Evolutionary conservation across 108 stramenopile species (phyloP), one percentile per base, ranked within the genome.

Genomic region (Pseudonitzschia multistriata): DNA sequence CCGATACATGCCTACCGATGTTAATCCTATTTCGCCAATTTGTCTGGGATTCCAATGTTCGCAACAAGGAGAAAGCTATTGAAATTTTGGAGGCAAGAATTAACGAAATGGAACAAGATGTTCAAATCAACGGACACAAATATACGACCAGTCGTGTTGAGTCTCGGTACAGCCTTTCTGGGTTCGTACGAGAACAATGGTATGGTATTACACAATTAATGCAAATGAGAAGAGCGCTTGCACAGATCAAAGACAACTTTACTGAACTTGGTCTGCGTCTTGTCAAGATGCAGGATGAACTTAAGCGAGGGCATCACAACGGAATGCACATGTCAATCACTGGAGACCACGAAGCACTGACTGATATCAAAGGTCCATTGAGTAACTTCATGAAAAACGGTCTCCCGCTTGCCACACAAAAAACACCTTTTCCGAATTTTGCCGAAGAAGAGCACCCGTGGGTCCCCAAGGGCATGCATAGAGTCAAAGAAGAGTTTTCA

Each of bases 241-340:
- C 79, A 35, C 35, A 61, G 52, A 88, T 93, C 10, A 80, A 93
- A 52, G 69, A 81, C 67, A 87, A 94, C 70, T 49, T 45, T 39
- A 73, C 78, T 6, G 49, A 49, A 21, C 71, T 95, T 28, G 71
- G 69, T 1, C 40, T 45, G 0, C 78, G 88, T 15, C 76, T 97
- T 6, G 70, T 84, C 36, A 30, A 66, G 19, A 81, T 95, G 71
- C 80, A 74, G 34, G 70, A 82, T 49, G 79, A 80, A 8, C 74
- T 97, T n/a, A 66, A 90, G 19, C 68, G 66, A 45, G 81, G 76
- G 21, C 71, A 78, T 67, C 80, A 81, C 29, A 81, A 77, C 63
- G 90, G 88, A n/a, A 81, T 91, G 83, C 48, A 93, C 11, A 48
- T 97, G 29, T 90, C 93, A 59, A 59, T 97, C 35, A 94, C 93